Evolutionary conservation across 768 basidiomycete species (phyloP), one percentile per base, ranked within the genome.

Genomic region (Suillus paluster): DNA sequence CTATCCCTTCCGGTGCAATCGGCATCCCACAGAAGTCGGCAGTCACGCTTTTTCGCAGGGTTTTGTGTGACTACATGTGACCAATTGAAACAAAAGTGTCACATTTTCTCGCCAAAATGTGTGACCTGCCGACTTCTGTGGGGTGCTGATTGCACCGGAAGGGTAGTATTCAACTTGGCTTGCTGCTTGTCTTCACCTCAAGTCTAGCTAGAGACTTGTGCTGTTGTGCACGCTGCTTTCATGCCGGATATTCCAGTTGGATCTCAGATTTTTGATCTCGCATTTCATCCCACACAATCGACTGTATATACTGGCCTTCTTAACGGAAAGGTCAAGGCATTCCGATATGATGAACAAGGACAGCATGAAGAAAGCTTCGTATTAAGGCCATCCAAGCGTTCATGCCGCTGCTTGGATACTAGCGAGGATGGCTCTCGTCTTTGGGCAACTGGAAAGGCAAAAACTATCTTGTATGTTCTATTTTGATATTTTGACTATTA

Each of bases 181-280:
- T 54, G 15, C 9, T 54, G 19, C 36, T 38, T 54, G 34, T 7
- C 27, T 19, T 53, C 30, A 8, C 34, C 52, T 53, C 5, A 36
- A 54, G 34, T 23, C 34, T 38, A 10, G 17, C 15, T 25, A 1
- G 23, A 11, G 17, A 17, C 23, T 23, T 9, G 34, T n/a, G n/a
- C n/a, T n/a, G n/a, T n/a, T n/a, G n/a, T 23, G 34, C n/a, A 23
- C 58, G 6, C 33, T 19, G 10, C 4, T 30, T 36, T 49, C 49
- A 84, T 85, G 83, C 81, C 86, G 33, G 80, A 92, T 78, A 88
- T 95, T 55, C 79, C 82, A 23, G 82, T 90, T 49, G 86, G 86
- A 53, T 84, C 86, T 9, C 92, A 97, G 74, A 86, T 95, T 33
- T 97, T 97, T 76, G 96, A 97, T 78, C 79, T 97, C 45, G 85